phyloP scores from a whole-genome alignment of 2,329 filamentous ascomycete species.

The Talaromyces marneffei region DNA sequence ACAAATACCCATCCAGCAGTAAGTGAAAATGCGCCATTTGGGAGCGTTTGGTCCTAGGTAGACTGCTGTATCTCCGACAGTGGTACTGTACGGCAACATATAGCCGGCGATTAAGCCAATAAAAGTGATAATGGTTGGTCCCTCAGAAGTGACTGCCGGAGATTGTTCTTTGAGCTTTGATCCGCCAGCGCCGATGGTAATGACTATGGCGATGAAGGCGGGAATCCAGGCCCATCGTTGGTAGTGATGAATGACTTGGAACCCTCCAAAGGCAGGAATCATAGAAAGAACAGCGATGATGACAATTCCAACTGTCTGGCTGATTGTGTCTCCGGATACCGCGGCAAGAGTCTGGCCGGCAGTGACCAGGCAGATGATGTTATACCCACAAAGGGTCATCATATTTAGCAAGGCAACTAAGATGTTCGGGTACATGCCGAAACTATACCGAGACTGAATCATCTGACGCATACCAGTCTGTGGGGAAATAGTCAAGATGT shows the following conservation, averaged over 20 bases:
- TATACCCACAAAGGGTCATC: constrained; percentile 69
- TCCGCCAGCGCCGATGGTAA: constrained; percentile 57
- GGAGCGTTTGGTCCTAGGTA: constrained; percentile 58
- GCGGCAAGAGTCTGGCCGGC: constrained; percentile 71
- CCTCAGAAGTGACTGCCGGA: constrained; percentile 55
- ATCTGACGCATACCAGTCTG: constrained; percentile 70
- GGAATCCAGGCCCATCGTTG: constrained; percentile 72
- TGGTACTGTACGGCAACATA: constrained; percentile 66
- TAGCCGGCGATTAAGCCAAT: constrained; percentile 61
- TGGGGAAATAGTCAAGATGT: constrained; percentile 49
- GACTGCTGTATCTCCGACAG: constrained; percentile 47
- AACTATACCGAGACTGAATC: constrained; percentile 70
- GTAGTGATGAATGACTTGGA: constrained; percentile 70
- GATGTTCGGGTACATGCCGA: constrained; percentile 44
- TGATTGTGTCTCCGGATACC: constrained; percentile 63
- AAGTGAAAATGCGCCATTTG: constrained; percentile 57
- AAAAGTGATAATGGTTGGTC: constrained; percentile 60
- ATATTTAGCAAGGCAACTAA: constrained; percentile 64
- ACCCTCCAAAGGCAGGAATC: constrained; percentile 64
- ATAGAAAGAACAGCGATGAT: constrained; percentile 65
- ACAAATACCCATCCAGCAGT: constrained; percentile 63
- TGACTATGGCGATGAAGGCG: constrained; percentile 63
- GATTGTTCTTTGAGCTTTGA: constrained; percentile 17
- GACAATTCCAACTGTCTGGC: constrained; percentile 62
- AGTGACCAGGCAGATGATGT: constrained; percentile 70